Conservation (phyloP, 441 rosid genomes). For the Bruguiera hainesii region DNA sequence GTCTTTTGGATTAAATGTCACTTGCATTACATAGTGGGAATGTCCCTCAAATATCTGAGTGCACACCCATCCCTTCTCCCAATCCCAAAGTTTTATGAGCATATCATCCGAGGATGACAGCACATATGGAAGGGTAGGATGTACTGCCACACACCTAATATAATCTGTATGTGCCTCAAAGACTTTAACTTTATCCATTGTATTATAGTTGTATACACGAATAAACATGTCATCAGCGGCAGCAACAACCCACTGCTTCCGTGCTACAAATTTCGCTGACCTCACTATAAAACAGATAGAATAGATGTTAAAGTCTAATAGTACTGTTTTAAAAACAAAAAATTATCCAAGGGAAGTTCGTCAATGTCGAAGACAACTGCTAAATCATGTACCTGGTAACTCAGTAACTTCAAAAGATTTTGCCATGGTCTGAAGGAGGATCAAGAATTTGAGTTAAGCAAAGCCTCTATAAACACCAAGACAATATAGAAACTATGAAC, state of each 20-base stretch:
- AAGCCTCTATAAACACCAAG: not conserved
- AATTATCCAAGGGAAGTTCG: not conserved
- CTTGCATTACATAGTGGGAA: conserved; percentile 90
- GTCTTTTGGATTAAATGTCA: conserved; percentile 74
- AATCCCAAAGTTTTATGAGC: conserved; percentile 94
- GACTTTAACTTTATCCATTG: conserved; percentile 68
- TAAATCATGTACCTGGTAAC: conserved; percentile 50
- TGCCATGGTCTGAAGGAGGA: conserved; percentile 44
- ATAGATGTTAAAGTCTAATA: conserved; percentile 3
- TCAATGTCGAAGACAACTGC: not conserved
- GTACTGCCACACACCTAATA: conserved; percentile 73
- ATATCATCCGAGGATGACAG: conserved; percentile 88
- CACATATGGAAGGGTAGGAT: conserved; percentile 71
- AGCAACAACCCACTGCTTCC: conserved; percentile 89
- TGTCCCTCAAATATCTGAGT: conserved; percentile 78
- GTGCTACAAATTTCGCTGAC: conserved; percentile 68
- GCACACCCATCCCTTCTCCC: conserved; percentile 90
- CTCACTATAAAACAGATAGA: conserved; percentile 47
- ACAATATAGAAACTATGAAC: not conserved
- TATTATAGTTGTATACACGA: conserved; percentile 72
- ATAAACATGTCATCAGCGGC: conserved; percentile 81
- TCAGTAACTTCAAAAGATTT: conserved; percentile 71
- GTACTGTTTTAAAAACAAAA: not conserved
- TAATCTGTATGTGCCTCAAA: conserved; percentile 85
- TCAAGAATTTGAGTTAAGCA: not conserved